Percentiles rank a stretch among this genome's conserved stretches.
phyloP scores from a whole-genome alignment of 176 grass and related monocot species.

The Zea luxurians region DNA sequence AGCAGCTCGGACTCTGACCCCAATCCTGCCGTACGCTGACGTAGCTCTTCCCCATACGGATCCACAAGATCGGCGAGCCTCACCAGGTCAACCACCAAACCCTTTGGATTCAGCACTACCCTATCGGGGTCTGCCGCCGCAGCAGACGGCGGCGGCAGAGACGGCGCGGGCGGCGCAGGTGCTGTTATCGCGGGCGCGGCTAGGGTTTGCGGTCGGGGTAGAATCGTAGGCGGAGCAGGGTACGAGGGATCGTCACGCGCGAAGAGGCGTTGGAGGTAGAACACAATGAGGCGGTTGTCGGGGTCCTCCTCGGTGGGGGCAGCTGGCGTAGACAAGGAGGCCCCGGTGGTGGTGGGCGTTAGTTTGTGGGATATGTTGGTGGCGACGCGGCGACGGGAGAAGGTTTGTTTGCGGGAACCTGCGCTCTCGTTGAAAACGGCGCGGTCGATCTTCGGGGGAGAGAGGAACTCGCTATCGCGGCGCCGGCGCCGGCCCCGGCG shows the following conservation, averaged over 20 bases:
- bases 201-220: conserved; percentile 46
- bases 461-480: conserved; percentile 54
- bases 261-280: conserved; percentile 62
- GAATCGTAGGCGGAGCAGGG: conserved; percentile 33
- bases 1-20: conserved; percentile 66
- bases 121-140: conserved; percentile 43
- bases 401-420: conserved; percentile 89
- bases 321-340: conserved; percentile 11
- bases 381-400: conserved; percentile 65
- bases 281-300: conserved; percentile 61
- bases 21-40: conserved; percentile 55
- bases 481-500: conserved; percentile 45
- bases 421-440: conserved; percentile 95
- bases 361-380: conserved; percentile 48
- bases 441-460: conserved; percentile 72
- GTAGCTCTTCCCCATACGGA: conserved; percentile 75
- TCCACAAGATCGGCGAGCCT: conserved; percentile 65
- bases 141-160: background rate
- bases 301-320: conserved; percentile 35
- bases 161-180: conserved; percentile 5
- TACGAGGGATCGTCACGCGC: conserved; percentile 52
- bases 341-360: conserved; percentile 32
- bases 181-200: conserved; percentile 14
- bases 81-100: conserved; percentile 56
- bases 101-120: conserved; percentile 67